Evolutionary conservation across 2,329 filamentous ascomycete species (phyloP).

Genomic region (Incumbomyces lentus): DNA sequence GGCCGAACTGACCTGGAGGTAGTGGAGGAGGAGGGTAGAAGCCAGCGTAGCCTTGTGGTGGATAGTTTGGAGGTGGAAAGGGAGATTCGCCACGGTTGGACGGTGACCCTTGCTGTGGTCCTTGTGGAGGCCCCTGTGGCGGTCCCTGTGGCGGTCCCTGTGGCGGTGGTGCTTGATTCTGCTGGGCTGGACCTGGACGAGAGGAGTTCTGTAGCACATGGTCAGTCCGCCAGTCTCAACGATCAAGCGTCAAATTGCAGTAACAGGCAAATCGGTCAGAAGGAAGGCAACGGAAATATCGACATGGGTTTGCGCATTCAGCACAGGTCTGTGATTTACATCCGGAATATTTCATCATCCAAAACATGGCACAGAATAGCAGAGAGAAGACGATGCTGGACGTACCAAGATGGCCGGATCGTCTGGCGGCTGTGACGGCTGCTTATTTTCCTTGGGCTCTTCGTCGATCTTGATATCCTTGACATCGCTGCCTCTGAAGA

Average conservation of each 20-base stretch:
- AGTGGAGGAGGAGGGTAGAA: slow-evolving; percentile 33
- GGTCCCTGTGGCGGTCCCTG: slow-evolving; percentile 18
- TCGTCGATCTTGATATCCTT: slow-evolving; percentile 95
- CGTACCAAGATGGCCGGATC: slow-evolving; percentile 98
- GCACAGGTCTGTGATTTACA: slow-evolving; percentile 74
- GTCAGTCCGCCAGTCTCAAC: background rate
- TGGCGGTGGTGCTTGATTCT: slow-evolving; percentile 22
- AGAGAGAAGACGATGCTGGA: slow-evolving; percentile 26
- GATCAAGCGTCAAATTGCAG: background rate
- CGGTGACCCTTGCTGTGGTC: slow-evolving; percentile 29
- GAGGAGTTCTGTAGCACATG: slow-evolving; percentile 30
- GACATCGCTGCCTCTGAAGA: slow-evolving; percentile 95
- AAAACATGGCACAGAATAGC: slow-evolving; percentile 11
- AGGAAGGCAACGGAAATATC: slow-evolving; percentile 99
- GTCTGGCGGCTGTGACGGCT: slow-evolving; percentile 58
- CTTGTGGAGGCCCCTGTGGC: too few species aligned
- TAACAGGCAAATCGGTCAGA: slow-evolving; percentile 53
- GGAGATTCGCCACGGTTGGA: slow-evolving; percentile 31
- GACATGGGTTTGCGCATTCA: slow-evolving; percentile 93
- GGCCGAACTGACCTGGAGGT: slow-evolving; percentile 29
- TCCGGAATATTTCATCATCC: slow-evolving; percentile 94
- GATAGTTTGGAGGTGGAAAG: slow-evolving; percentile 37
- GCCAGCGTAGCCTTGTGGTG: slow-evolving; percentile 30
- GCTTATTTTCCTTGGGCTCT: slow-evolving; percentile 58
- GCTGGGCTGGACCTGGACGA: slow-evolving; percentile 28